Evolutionary conservation across 768 basidiomycete species (phyloP).

Genomic region (Panellus pusillus): DNA sequence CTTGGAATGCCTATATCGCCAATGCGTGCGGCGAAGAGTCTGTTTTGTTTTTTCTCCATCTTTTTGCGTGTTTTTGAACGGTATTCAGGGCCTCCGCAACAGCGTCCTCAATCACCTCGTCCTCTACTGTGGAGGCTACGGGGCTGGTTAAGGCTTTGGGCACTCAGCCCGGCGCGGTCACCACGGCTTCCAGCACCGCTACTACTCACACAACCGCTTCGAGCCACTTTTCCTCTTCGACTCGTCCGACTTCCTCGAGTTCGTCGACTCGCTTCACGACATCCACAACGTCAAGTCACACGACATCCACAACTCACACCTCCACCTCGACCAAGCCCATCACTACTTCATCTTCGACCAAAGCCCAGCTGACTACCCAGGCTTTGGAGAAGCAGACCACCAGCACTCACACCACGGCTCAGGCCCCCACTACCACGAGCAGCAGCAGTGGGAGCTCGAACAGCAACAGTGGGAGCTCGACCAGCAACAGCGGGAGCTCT

Average conservation of each 20-base stretch:
- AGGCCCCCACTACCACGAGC: constrained; percentile 13
- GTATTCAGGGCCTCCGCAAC: not conserved
- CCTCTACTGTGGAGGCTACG: constrained; percentile 23
- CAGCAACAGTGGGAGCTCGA: constrained; percentile 12
- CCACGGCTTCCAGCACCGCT: constrained; percentile 8
- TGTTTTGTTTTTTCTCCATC: not conserved
- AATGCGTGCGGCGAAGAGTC: constrained; percentile 42
- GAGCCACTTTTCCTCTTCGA: constrained; percentile 16
- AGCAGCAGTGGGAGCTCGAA: constrained; percentile 5
- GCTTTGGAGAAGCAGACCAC: constrained; percentile 4
- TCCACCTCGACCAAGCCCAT: constrained; percentile 20
- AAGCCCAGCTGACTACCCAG: not conserved
- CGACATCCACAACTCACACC: constrained; percentile 22
- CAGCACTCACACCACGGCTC: constrained; percentile 6
- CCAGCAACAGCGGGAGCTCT: constrained; percentile 7
- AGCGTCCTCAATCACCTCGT: constrained; percentile 14
- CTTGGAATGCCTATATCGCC: constrained; percentile 36
- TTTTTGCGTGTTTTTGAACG: not conserved
- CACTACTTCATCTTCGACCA: constrained; percentile 13
- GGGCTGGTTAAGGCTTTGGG: constrained; percentile 20
- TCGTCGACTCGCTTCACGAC: constrained; percentile 6
- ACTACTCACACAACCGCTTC: constrained; percentile 15
- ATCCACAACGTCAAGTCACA: constrained; percentile 21
- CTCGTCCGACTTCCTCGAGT: constrained; percentile 15
- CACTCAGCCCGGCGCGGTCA: constrained; percentile 13